Evolutionary conservation across 2,329 filamentous ascomycete species (phyloP), one percentile per base, ranked within the genome.

Genomic region (Monosporascus sp.): DNA sequence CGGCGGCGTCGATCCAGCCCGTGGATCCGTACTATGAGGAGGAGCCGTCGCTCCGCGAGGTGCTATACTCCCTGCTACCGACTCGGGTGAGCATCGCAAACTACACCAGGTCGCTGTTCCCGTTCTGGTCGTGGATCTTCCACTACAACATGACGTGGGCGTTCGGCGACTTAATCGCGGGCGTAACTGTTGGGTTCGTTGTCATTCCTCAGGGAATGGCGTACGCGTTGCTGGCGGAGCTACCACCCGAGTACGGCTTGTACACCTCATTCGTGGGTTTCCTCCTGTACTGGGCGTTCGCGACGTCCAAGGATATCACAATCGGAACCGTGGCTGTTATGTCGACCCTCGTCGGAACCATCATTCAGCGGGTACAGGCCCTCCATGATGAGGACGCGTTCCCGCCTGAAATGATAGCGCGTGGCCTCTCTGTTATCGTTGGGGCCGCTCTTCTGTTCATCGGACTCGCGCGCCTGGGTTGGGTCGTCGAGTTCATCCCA

Each of bases 111-210:
- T 87, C 81, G 26, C 74, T 97, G 2, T 95, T 99, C 62, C 94
- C 94, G 0, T 97, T 97, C 68, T 69, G 88, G 6, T 77, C 83
- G 19, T 99, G 94, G 94, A 92, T 97, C 53, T 74, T 76, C 9
- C 82, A 85, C 61, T 97, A 97, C 75, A 97, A 97, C 68, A 8
- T 85, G 5, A 85, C 90, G 74, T 97, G 93, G 93, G 72, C 96
- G 6, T 71, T 83, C n/a, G 91, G 92, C 66, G 91, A 97, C 72
- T 69, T 96, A 44, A 84, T 96, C 54, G 91, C 91, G 52, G 76
- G 76, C 68, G 62, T 71, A 49, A 80, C 77, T 17, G 76, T 80
- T 51, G 78, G 78, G 53, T 76, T 76, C 50, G 77, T 81, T 3
- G 77, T 80, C 49, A 76, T 81, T n/a, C 78, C 78, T 2, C 78